phyloP scores from a whole-genome alignment of 2,329 filamentous ascomycete genomes.

The Colletotrichum agaves region DNA sequence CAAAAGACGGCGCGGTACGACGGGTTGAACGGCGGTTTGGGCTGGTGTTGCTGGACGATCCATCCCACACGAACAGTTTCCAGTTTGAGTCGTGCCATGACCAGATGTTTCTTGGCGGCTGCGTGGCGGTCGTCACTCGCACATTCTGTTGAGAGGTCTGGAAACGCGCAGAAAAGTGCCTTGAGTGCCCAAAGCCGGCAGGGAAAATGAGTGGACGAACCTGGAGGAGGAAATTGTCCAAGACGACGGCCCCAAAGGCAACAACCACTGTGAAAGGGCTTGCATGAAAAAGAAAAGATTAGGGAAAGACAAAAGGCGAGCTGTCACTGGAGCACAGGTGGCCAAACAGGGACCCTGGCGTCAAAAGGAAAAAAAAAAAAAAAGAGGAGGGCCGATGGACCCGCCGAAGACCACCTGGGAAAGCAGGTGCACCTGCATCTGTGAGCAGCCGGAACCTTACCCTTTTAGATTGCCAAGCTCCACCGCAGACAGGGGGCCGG shows the following conservation, averaged over 20 bases:
- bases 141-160: not conserved
- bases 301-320: conserved; percentile 9
- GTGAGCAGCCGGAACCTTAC: conserved; percentile 21
- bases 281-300: not conserved
- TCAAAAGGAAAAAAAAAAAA: not conserved
- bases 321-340: conserved; percentile 32
- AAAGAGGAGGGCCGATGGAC: not conserved
- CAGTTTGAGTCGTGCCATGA: conserved; percentile 9
- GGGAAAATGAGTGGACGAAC: not conserved
- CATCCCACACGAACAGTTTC: conserved; percentile 10
- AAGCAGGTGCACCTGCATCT: not conserved
- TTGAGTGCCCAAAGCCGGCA: not conserved
- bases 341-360: conserved; percentile 7
- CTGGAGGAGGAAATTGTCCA: not conserved
- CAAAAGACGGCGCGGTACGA: not conserved
- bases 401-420: not conserved
- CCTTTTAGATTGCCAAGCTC: conserved; percentile 14
- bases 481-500: conserved; percentile 10
- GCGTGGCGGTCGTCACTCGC: conserved; percentile 5
- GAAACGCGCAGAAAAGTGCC: not conserved
- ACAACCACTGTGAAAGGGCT: not conserved
- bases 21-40: conserved; percentile 26
- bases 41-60: conserved; percentile 9
- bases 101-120: conserved; percentile 21
- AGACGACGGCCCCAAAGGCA: not conserved